Evolutionary conservation across 805 yeast genomes (phyloP), one percentile per base, ranked within the genome.

Genomic region (Dipodascopsis uninucleata): DNA sequence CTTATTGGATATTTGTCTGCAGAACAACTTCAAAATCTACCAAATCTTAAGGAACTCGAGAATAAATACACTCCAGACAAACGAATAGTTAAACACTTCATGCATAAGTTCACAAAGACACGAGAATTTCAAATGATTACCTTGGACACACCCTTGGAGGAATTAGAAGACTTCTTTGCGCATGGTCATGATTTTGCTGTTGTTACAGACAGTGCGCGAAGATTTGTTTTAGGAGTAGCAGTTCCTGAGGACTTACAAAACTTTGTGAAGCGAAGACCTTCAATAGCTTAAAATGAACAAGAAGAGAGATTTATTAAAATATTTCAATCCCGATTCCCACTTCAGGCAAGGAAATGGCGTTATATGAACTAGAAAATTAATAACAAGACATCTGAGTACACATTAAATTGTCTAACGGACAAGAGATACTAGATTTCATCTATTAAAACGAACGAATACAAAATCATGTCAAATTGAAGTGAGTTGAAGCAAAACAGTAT

Each of bases 191-290:
- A 69, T 51, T 75, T 78, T 57, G 82, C 81, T 3, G 76, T 77
- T n/a, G 39, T 77, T 38, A 76, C 82, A 34, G 79, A 77, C 50
- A 70, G 61, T 21, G 70, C 70, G 36, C 72, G 77, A 4, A 68
- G 68, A 51, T 71, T 76, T 58, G 81, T 78, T 8, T 69, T 77
- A 42, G 82, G 80, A 4, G 81, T 77, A 14, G 81, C 78, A 23
- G 76, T 79, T 2, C 70, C 72, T 20, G 73, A 71, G 33, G 78
- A 73, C 53, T 60, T 75, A 49, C 61, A 64, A 7, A 64, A 63
- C 47, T 72, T 64, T 47, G 69, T 69, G 31, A 65, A 68, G 45
- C 64, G 71, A 28, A 62, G 79, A 43, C 79, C 78, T 14, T 28
- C 49, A 35, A 37, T 49, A 18, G 20, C 42, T 20, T 20, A 14